Evolutionary conservation across 2,329 filamentous ascomycete species (phyloP), one percentile per base, ranked within the genome.

Genomic region (Aspergillus texensis): DNA sequence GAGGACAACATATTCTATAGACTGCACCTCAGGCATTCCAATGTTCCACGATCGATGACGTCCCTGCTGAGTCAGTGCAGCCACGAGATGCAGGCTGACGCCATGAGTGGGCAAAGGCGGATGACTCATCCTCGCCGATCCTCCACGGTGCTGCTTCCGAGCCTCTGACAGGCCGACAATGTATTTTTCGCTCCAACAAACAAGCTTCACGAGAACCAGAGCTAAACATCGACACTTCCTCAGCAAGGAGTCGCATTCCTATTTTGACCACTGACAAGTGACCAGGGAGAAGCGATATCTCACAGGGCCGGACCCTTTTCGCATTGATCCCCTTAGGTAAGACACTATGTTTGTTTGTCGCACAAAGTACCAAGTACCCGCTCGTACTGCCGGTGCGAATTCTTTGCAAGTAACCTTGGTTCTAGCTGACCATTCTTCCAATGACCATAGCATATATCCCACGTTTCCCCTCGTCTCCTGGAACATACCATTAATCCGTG

Each of bases 101-200:
- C 60, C 52, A 67, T 70, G 67, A 70, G 55, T 70, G 68, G 68
- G 57, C 63, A 30, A 21, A 9, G 21, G 41, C 19, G 34, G 43
- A 58, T 64, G 61, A 65, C 48, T 63, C 61, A 57, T 67, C 62
- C 45, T 30, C 62, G 46, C 58, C 43, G 59, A 60, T 64, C 62
- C 59, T 64, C 67, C 67, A 69, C 67, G 65, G 62, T 67, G 60
- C 63, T 64, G 56, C 46, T 58, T 58, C 61, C 41, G 46, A 59
- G 28, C 26, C 52, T 66, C 56, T 69, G 60, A 69, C 65, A 67
- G 66, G 66, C 63, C 46, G 30, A 21, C 28, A 11, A 36, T 36
- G 19, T 54, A 21, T 58, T 57, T 62, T 62, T 41, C 34, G 30
- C 34, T 58, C 43, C 28, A 55, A 39, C 28, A 21, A 60, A 48